Base-by-base conservation (phyloP, 169 alveolate species). In the Eimeria acervulina region DNA sequence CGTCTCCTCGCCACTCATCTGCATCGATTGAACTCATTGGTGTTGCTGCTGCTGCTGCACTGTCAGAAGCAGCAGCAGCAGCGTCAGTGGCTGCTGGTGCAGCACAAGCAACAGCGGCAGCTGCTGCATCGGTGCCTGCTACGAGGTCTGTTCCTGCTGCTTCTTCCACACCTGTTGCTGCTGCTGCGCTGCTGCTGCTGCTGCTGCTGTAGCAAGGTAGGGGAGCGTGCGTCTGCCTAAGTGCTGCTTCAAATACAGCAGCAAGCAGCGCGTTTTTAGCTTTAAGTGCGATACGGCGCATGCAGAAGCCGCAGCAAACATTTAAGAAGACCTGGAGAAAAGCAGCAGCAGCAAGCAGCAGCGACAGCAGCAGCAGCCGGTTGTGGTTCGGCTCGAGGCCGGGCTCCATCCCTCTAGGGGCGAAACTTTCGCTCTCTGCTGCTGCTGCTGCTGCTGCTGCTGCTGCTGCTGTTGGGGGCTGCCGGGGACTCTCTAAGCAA, bases 261-360 rank as follows among this genome's bases (percentile, higher is more conserved):
- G 93, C 93, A 7, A 85, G 93, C 36, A 85, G 61, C 3, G 93
- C 93, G 63, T 55, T 66, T 31, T 85, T 85, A 17, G 76, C 81
- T 40, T 42, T 36, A 66, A 85, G 66, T 33, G 93, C 93, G 21
- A 85, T 81, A 33, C 47, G 36, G 33, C 93, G 93, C 93, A 85
- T 85, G 59, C 81, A n/a, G 66, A 55, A 66, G 42, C 93, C 93
- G 26, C 74, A 36, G 61, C 66, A 47, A 7, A 85, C 93, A 70
- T 59, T 66, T 26, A 38, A 26, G 26, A 31, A 44, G 40, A 85
- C 93, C 40, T 85, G 93, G n/a, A 61, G 51, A 38, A n/a, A 66
- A 19, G 81, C 42, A 40, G 81, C 51, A 85, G 93, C 55, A 47
- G 55, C 55, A 47, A 47, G 55, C 55, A 47, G 55, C 55, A 47